Percentiles rank a stretch among this genome's conserved stretches.
phyloP scores from a whole-genome alignment of 164 flowering plant genomes.

The Kalanchoe fedtschenkoi region DNA sequence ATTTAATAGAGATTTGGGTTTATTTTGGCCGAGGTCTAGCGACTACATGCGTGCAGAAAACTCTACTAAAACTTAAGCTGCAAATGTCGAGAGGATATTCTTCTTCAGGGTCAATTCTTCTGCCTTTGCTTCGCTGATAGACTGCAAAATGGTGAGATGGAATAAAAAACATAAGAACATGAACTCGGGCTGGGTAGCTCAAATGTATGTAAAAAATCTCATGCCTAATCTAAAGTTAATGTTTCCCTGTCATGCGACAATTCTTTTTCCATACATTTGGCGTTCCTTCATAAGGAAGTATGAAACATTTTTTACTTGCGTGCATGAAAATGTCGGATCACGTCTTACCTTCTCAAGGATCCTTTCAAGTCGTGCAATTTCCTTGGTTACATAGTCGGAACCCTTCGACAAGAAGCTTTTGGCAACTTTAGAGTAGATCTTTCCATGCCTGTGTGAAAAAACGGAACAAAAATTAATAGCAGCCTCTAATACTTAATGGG shows the following conservation, averaged over 20 bases:
- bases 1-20: too few species aligned
- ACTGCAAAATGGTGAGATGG: conserved; percentile 33
- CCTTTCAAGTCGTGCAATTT: conserved; percentile 66
- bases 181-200: not conserved
- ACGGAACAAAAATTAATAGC: not conserved
- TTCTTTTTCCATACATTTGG: too few species aligned
- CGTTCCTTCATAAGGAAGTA: too few species aligned
- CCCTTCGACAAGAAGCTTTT: conserved; percentile 63
- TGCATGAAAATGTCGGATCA: not conserved
- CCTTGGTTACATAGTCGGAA: conserved; percentile 72
- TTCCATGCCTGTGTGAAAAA: conserved; percentile 47
- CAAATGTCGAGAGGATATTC: conserved; percentile 61
- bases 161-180: not conserved
- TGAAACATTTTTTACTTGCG: too few species aligned
- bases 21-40: too few species aligned
- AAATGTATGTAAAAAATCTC: not conserved
- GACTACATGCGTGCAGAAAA: too few species aligned
- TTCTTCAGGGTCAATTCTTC: conserved; percentile 86
- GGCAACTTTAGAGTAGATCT: conserved; percentile 73
- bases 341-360: conserved; percentile 70
- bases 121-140: conserved; percentile 66
- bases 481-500: not conserved
- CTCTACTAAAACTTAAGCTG: conserved; percentile 13
- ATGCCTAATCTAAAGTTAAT: not conserved
- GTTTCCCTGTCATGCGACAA: not conserved